These are phyloP conservation scores for Lomentospora prolificans DNA, from an alignment of 2,329 filamentous ascomycete genomes.

Conservation along the genomic window DNA sequence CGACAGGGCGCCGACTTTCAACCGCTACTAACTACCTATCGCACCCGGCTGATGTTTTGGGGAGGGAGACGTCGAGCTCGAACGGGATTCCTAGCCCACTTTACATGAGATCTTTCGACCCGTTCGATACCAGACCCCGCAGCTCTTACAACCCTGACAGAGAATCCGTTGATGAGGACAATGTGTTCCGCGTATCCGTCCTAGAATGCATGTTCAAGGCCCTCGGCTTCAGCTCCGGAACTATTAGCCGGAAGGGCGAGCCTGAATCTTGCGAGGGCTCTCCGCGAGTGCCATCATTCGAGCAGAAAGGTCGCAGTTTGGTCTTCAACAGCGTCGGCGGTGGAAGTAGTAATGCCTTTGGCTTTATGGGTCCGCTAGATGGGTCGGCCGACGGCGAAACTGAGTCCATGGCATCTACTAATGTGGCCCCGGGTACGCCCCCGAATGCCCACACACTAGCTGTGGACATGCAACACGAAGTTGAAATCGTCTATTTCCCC, in stretches of 20 bases:
- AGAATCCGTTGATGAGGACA: slow-evolving; percentile 80
- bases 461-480: slow-evolving; percentile 78
- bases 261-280: slow-evolving; percentile 74
- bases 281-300: slow-evolving; percentile 73
- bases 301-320: slow-evolving; percentile 69
- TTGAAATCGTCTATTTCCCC: slow-evolving; percentile 96
- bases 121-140: slow-evolving; percentile 40
- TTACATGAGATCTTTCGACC: slow-evolving; percentile 40
- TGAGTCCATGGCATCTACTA: slow-evolving; percentile 71
- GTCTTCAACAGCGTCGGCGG: slow-evolving; percentile 39
- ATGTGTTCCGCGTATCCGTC: slow-evolving; percentile 79
- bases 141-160: slow-evolving; percentile 54
- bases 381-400: slow-evolving; percentile 69
- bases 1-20: slow-evolving; percentile 36
- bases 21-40: slow-evolving; percentile 18
- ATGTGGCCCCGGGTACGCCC: slow-evolving; percentile 48
- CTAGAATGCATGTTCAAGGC: slow-evolving; percentile 94
- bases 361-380: slow-evolving; percentile 80
- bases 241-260: slow-evolving; percentile 52
- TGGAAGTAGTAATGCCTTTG: slow-evolving; percentile 62
- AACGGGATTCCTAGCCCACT: slow-evolving; percentile 20
- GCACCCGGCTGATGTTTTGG: slow-evolving; percentile 11
- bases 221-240: slow-evolving; percentile 67
- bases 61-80: slow-evolving; percentile 31
- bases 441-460: slow-evolving; percentile 57